A percentile compares a stretch with the other conserved stretches of the same genome.
Conservation (phyloP, 2,329 filamentous ascomycete genomes). For the Fusarium sp. region DNA sequence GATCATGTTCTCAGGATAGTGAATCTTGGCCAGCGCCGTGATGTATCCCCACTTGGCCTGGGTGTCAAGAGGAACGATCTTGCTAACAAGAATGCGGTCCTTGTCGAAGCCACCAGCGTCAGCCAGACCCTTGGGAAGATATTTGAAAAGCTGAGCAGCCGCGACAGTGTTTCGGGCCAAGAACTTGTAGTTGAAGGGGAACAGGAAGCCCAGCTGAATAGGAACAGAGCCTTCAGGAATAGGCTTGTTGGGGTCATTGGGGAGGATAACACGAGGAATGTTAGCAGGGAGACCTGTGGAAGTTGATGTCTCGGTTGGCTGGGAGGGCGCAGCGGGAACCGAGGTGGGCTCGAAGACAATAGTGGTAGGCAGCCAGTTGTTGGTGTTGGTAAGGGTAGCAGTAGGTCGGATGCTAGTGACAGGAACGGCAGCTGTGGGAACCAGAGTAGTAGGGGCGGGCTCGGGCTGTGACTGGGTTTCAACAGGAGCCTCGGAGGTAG, state of each 20-base stretch:
- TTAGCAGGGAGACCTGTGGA: slow-evolving; percentile 71
- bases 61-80: slow-evolving; percentile 83
- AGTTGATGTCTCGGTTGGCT: slow-evolving; percentile 57
- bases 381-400: slow-evolving; percentile 59
- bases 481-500: slow-evolving; percentile 30
- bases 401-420: slow-evolving; percentile 59
- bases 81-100: slow-evolving; percentile 73
- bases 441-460: slow-evolving; percentile 38
- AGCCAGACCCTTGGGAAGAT: slow-evolving; percentile 78
- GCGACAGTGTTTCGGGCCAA: slow-evolving; percentile 79
- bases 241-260: slow-evolving; percentile 66
- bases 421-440: slow-evolving; percentile 38
- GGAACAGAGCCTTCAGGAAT: slow-evolving; percentile 75
- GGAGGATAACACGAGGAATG: slow-evolving; percentile 82
- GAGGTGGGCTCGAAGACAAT: slow-evolving; percentile 68
- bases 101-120: slow-evolving; percentile 70
- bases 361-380: slow-evolving; percentile 69
- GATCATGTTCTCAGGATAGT: slow-evolving; percentile 79
- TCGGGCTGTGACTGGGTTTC: slow-evolving; percentile 24
- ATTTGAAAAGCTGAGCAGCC: slow-evolving; percentile 86
- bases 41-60: slow-evolving; percentile 77
- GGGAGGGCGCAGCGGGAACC: slow-evolving; percentile 45
- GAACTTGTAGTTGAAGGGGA: slow-evolving; percentile 85
- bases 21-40: slow-evolving; percentile 78
- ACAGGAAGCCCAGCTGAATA: slow-evolving; percentile 88